Evolutionary conservation across 2,329 filamentous ascomycete species (phyloP), one percentile per base, ranked within the genome.

Genomic region (Monosporascus sp.): DNA sequence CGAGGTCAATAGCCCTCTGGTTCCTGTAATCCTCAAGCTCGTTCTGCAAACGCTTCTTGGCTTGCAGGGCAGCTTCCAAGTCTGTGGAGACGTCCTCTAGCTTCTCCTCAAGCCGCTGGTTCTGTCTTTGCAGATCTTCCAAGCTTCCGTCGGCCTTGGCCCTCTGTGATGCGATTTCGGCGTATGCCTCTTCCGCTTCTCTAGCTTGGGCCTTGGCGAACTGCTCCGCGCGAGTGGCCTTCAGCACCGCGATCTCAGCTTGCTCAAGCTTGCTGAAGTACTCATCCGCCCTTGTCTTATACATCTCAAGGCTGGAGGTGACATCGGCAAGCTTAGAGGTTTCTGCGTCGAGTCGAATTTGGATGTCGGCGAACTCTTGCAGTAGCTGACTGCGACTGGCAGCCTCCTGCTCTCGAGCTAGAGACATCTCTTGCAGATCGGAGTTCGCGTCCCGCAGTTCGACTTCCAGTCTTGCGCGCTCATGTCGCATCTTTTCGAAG

Each of bases 231-330:
- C 93, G 84, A 55, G 82, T 87, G 17, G 93, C 93, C 70, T 97
- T 97, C 58, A 99, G 81, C 18, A 97, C 92, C 0, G 92, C 86
- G 60, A 97, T 95, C 70, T 99, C 93, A 17, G 94, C 94, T 67
- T 97, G 93, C 70, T 99, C 93, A 20, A 99, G 83, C 72, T 96
- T 97, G 76, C 85, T 89, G 73, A 97, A 99, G 72, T 99, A 97
- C 68, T 97, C 93, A 66, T 97, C 91, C 4, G 93, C 89, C 44
- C 93, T 86, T 58, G 83, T 85, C 79, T 96, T 97, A 78, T 97
- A 99, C 57, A 97, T 75, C 56, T 85, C 86, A 43, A 97, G 80
- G 68, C 88, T 96, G 3, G 90, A 88, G 7, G 84, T 85, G 45
- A 96, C 85, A 69, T 99, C 93, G 27, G 86, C 82, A 27, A 93